Evolutionary conservation across 768 basidiomycete species (phyloP).

Genomic region (Pholiota microspora): DNA sequence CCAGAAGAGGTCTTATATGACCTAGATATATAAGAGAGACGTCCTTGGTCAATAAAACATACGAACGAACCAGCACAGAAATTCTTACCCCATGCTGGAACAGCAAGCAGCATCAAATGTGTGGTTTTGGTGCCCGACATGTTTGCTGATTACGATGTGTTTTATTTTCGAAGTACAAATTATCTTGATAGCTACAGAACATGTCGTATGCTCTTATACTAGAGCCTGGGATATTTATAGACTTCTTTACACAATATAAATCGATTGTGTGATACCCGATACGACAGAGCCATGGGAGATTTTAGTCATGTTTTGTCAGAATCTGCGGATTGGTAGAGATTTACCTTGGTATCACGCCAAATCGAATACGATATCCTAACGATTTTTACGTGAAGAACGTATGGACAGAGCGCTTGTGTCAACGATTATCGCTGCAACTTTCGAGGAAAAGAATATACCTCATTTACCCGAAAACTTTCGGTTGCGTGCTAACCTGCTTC

Average conservation of each 20-base stretch:
- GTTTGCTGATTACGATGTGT: not conserved
- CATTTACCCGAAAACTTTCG: too few relatives aligned
- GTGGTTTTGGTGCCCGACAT: slow-evolving; percentile 2
- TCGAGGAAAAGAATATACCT: too few relatives aligned
- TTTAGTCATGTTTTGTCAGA: not conserved
- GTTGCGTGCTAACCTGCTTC: too few relatives aligned
- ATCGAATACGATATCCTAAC: not conserved
- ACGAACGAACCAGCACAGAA: too few relatives aligned
- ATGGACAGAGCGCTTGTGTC: not conserved
- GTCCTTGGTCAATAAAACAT: not conserved
- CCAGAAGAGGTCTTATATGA: slow-evolving; percentile 9
- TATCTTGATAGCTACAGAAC: not conserved
- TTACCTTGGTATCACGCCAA: not conserved
- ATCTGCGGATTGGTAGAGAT: not conserved
- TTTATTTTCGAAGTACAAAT: not conserved
- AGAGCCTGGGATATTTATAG: not conserved
- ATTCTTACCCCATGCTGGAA: not conserved
- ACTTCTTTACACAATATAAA: too few relatives aligned
- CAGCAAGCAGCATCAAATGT: not conserved
- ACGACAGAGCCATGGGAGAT: not conserved
- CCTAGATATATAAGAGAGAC: not conserved
- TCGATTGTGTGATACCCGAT: too few relatives aligned
- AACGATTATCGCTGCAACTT: not conserved
- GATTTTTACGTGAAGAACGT: not conserved
- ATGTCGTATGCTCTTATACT: not conserved